Evolutionary conservation across 495 filamentous ascomycete species (phyloP).

Genomic region (Beverwykella pulmonaria): DNA sequence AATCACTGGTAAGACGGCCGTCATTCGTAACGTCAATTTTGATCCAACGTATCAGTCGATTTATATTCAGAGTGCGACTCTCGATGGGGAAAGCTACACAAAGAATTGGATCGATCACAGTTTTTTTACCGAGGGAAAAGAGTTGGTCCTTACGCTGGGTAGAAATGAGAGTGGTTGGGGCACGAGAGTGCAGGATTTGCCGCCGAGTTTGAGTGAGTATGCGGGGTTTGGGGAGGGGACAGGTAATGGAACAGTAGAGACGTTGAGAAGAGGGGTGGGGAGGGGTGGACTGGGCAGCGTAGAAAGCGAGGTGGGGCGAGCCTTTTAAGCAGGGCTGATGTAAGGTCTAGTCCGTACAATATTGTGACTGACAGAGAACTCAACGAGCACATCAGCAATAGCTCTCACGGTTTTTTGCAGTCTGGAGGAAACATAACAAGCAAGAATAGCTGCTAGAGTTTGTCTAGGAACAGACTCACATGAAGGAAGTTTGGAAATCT

Average conservation of each 20-base stretch:
- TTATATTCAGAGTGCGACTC: constrained; percentile 57
- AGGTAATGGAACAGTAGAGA: constrained; percentile 7
- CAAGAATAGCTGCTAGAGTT: no score
- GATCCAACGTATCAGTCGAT: constrained; percentile 61
- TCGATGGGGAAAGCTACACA: constrained; percentile 55
- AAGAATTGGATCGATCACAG: constrained; percentile 61
- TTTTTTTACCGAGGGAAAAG: constrained; percentile 56
- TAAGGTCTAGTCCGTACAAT: no score
- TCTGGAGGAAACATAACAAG: no score
- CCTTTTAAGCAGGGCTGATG: no score
- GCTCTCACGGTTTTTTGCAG: no score
- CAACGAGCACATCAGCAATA: no score
- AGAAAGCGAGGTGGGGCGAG: no score
- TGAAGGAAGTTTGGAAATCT: no score
- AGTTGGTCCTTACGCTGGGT: constrained; percentile 55
- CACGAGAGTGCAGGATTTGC: constrained; percentile 53
- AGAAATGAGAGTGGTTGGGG: constrained; percentile 57
- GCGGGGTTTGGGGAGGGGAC: constrained; percentile 26
- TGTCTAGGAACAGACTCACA: no score
- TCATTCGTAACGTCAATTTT: constrained; percentile 62
- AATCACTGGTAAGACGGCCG: constrained; percentile 64
- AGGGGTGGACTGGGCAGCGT: no score
- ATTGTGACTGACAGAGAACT: no score
- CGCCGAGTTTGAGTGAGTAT: constrained; percentile 56
- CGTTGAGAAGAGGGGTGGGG: background rate